These are phyloP conservation scores for Cadophora sp. DNA, from an alignment of 2,329 filamentous ascomycete genomes.

Conservation along the genomic window DNA sequence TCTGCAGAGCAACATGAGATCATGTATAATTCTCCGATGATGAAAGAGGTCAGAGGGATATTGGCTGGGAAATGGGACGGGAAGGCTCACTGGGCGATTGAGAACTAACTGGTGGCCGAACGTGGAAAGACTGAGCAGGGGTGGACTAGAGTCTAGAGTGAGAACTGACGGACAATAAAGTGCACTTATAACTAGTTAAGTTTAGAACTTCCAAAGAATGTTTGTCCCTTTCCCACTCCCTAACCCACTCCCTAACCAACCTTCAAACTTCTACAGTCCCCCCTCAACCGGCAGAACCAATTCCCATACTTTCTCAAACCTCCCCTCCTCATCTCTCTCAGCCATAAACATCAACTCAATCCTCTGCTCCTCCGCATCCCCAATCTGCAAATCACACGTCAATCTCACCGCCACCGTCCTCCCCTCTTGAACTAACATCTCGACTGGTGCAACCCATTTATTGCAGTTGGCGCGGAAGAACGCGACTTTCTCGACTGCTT, in stretches of 20 bases:
- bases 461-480: slow-evolving; percentile 8
- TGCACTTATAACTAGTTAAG: too few species aligned
- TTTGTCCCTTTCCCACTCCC: neutral
- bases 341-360: slow-evolving; percentile 11
- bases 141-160: too few species aligned
- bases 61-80: slow-evolving; percentile 7
- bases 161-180: too few species aligned
- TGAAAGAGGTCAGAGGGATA: slow-evolving; percentile 5
- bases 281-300: neutral
- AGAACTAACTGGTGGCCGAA: neutral
- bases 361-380: neutral
- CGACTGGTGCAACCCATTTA: neutral
- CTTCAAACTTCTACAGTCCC: neutral
- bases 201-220: too few species aligned
- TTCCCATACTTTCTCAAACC: slow-evolving; percentile 2
- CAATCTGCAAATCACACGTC: slow-evolving; percentile 2
- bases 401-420: neutral
- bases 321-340: slow-evolving; percentile 3
- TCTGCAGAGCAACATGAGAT: neutral
- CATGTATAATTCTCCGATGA: neutral
- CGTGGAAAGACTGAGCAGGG: too few species aligned
- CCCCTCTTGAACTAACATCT: slow-evolving; percentile 2
- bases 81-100: neutral
- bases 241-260: neutral
- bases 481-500: slow-evolving; percentile 3